These are phyloP conservation scores for Rauvolfia tetraphylla DNA, from an alignment of 257 asterid species.

Conservation along the genomic window DNA sequence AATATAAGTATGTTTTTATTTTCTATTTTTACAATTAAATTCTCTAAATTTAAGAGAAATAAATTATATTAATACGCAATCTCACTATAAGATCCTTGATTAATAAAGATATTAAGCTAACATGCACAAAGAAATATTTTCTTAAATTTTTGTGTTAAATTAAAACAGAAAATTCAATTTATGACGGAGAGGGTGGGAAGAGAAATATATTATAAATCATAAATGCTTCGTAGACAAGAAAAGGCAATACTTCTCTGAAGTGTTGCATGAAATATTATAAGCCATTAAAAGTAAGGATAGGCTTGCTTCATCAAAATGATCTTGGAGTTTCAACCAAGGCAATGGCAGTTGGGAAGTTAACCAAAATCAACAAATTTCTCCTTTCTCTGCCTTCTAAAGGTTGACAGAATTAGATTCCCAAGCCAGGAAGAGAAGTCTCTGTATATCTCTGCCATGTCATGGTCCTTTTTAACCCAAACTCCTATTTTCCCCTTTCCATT, in stretches of 20 bases:
- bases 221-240: not conserved
- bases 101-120: no score
- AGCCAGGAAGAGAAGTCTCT: conserved; percentile 6
- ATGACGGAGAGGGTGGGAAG: no score
- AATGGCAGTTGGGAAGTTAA: not conserved
- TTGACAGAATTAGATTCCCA: conserved; percentile 21
- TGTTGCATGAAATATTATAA: not conserved
- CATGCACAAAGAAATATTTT: no score
- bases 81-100: no score
- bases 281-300: not conserved
- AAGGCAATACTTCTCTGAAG: not conserved
- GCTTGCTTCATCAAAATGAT: not conserved
- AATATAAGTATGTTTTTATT: no score
- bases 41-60: no score
- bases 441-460: not conserved
- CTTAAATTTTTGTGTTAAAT: no score
- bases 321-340: not conserved
- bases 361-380: conserved; percentile 6
- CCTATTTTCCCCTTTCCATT: not conserved
- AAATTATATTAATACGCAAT: no score
- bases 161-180: no score
- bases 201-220: not conserved
- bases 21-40: no score
- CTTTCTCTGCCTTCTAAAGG: conserved; percentile 15
- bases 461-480: conserved; percentile 5